phyloP scores from a whole-genome alignment of 2,329 filamentous ascomycete species.

The Chaetomiaceae sp. region DNA sequence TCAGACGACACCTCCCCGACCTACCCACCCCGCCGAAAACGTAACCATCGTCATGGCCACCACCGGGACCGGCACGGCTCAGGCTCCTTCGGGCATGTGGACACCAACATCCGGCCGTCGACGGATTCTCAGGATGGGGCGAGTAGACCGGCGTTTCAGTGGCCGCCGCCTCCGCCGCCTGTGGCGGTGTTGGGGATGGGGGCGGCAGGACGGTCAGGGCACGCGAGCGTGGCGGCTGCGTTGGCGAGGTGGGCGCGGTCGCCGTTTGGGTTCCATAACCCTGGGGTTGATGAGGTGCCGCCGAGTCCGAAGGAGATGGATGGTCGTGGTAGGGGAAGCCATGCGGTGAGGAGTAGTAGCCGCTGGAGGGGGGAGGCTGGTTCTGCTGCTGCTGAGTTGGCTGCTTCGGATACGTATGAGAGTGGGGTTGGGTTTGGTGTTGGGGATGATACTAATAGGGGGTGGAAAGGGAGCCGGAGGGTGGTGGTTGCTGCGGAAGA shows the following conservation, averaged over 20 bases:
- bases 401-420: background rate
- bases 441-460: background rate
- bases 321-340: background rate
- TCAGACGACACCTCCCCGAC: background rate
- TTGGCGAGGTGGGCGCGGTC: constrained; percentile 15
- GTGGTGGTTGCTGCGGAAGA: constrained; percentile 3
- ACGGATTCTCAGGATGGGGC: too few relatives aligned
- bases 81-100: constrained; percentile 17
- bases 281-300: background rate
- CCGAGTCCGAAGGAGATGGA: constrained; percentile 19
- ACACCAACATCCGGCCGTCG: constrained; percentile 9
- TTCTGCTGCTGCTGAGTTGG: constrained; percentile 1
- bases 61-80: background rate
- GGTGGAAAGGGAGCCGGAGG: background rate
- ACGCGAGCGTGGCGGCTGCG: constrained; percentile 5
- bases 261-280: background rate
- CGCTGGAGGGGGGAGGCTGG: background rate
- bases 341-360: background rate
- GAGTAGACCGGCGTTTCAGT: too few relatives aligned
- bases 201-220: too few relatives aligned
- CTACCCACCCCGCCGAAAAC: background rate
- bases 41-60: too few relatives aligned
- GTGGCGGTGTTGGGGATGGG: background rate
- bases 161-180: background rate
- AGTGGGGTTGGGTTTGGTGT: background rate